These are phyloP conservation scores for Daldinia decipiens DNA, from an alignment of 495 filamentous ascomycete genomes.

Conservation along the genomic window DNA sequence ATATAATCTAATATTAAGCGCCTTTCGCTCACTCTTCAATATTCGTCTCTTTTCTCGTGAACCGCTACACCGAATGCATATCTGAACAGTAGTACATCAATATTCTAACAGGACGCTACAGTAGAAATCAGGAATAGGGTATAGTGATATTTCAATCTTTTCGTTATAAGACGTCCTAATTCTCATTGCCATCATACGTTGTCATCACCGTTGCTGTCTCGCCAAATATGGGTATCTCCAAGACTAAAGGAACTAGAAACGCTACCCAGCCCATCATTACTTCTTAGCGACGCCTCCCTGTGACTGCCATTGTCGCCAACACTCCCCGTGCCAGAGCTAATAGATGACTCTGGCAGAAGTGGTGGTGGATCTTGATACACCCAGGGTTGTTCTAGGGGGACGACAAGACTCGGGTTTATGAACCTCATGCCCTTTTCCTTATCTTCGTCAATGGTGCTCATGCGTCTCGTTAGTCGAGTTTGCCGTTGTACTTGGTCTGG, in stretches of 20 bases:
- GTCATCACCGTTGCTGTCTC: conserved; percentile 54
- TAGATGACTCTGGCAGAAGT: conserved; percentile 37
- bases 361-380: conserved; percentile 62
- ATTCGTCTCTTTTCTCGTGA: not conserved
- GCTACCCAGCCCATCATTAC: conserved; percentile 32
- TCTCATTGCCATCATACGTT: conserved; percentile 46
- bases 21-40: not conserved
- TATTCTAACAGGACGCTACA: not conserved
- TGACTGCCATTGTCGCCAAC: conserved; percentile 23
- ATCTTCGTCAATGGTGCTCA: conserved; percentile 71
- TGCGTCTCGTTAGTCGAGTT: conserved; percentile 49
- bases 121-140: not conserved
- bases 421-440: conserved; percentile 72
- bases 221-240: conserved; percentile 67
- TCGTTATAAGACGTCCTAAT: conserved; percentile 28
- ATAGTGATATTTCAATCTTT: conserved; percentile 26
- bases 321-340: conserved; percentile 27
- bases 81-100: not conserved
- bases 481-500: conserved; percentile 48
- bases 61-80: not conserved
- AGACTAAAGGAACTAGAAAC: conserved; percentile 61
- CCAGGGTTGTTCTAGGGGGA: conserved; percentile 66
- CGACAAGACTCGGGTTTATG: conserved; percentile 78
- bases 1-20: not conserved
- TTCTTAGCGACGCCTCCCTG: conserved; percentile 8